Base-by-base conservation (phyloP, 2,329 filamentous ascomycete genomes). In the Didymella arachidicola region DNA sequence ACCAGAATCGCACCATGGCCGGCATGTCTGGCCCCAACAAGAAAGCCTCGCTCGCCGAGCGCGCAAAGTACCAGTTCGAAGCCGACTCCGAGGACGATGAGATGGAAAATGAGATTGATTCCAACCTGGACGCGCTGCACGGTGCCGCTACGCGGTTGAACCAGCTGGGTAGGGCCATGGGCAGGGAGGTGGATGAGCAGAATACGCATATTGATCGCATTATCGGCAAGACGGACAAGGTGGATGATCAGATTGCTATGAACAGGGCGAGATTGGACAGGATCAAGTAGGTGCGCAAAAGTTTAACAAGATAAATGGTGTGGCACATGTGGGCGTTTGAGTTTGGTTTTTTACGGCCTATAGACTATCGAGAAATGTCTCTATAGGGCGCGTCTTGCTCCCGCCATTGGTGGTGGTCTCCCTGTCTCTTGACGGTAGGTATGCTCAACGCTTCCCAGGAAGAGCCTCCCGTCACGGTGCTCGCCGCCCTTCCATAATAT, bases 171-270 rank as follows among this genome's bases (percentile, higher is more conserved):
- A 82, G 84, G 65, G 90, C 89, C 44, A 93, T 92, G 71, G 89
- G 89, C 46, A 81, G 85, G 45, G 91, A 95, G 74, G 84, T 95
- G 25, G 88, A 92, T 61, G 80, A 84, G 57, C 91, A 96, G 80
- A 96, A 96, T 78, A 84, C 84, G 69, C 84, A 88, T 70, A 89
- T 97, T 71, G 88, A 90, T 62, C 84, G 88, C 59, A 92, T 97
- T 72, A 90, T 86, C 64, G 81, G 81, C 65, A 96, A 96, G 91
- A 94, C 89, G 79, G 92, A 96, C 75, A 85, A 83, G 68, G 91
- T 96, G 85, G 73, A 76, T 48, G 90, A 94, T 66, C 86, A 90
- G 72, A 91, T 94, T 69, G 87, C 87, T 58, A 87, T 92, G 84
- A 93, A 93, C 81, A 84, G 89, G 64, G 87, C 89, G 69, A 85